Conservation (phyloP, 202 grass and related monocot genomes). For the Musa balbisiana region DNA sequence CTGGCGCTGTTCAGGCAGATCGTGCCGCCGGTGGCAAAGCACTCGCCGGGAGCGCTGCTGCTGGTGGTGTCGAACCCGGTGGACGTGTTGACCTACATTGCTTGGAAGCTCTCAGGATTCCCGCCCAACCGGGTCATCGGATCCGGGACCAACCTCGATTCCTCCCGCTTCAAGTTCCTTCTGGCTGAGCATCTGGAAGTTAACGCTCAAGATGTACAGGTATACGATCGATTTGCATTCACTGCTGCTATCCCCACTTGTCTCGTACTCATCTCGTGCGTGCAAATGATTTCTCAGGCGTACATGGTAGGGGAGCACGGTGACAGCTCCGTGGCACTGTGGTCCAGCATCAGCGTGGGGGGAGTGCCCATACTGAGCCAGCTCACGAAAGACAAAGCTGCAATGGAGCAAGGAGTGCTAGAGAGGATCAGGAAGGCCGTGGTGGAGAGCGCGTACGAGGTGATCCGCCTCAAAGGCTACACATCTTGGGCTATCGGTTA, state of each 20-base stretch:
- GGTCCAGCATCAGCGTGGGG: slow-evolving; percentile 66
- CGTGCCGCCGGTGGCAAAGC: slow-evolving; percentile 1
- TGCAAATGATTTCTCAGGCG: slow-evolving; percentile 10
- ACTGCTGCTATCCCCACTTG: too few relatives aligned
- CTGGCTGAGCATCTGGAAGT: slow-evolving; percentile 10
- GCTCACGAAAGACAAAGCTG: neutral
- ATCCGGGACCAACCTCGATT: slow-evolving; percentile 11
- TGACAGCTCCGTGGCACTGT: slow-evolving; percentile 78
- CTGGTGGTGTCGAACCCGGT: slow-evolving; percentile 16
- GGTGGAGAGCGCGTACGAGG: slow-evolving; percentile 17
- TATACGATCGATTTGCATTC: neutral
- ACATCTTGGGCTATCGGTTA: slow-evolving; percentile 16
- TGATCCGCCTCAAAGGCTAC: slow-evolving; percentile 17
- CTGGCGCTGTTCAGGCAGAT: neutral
- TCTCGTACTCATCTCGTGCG: neutral
- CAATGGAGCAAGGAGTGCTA: neutral
- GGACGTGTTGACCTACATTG: slow-evolving; percentile 13
- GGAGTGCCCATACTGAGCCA: slow-evolving; percentile 63
- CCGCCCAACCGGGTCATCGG: slow-evolving; percentile 11
- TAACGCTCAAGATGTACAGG: slow-evolving; percentile 12
- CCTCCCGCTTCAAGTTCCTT: slow-evolving; percentile 2
- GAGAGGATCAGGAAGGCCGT: slow-evolving; percentile 2
- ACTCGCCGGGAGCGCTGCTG: slow-evolving; percentile 2
- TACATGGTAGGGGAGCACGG: slow-evolving; percentile 93
- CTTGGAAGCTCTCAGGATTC: slow-evolving; percentile 14